Percentiles rank a stretch among this genome's conserved stretches.
phyloP scores from a whole-genome alignment of 192 early-diverging fungal species.

The Ramicandelaber brevisporus region DNA sequence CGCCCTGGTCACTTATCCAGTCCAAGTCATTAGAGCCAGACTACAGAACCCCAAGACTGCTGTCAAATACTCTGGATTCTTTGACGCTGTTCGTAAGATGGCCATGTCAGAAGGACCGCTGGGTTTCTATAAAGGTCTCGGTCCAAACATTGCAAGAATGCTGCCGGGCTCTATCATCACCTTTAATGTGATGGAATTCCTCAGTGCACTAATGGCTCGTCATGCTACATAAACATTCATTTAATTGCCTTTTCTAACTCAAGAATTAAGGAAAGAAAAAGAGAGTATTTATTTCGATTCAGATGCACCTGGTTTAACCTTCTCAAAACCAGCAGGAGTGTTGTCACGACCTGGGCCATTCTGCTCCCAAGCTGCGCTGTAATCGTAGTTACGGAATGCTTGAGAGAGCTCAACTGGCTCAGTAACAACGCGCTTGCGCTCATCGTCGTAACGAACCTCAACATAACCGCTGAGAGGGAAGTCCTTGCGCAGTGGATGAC shows the following conservation, averaged over 20 bases:
- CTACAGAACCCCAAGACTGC: constrained; percentile 37
- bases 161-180: constrained; percentile 85
- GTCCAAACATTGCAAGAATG: constrained; percentile 64
- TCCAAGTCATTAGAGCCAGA: constrained; percentile 68
- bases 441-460: constrained; percentile 94
- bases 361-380: constrained; percentile 85
- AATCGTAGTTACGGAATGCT: constrained; percentile 89
- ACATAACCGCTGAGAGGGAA: constrained; percentile 98
- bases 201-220: no score
- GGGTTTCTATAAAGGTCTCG: constrained; percentile 85
- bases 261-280: constrained; percentile 2
- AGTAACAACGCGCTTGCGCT: constrained; percentile 88
- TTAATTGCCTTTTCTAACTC: constrained; percentile 8
- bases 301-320: constrained; percentile 2
- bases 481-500: constrained; percentile 83
- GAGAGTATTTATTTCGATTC: neutral
- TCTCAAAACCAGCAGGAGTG: constrained; percentile 17
- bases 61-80: constrained; percentile 37
- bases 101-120: constrained; percentile 39
- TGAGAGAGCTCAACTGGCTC: constrained; percentile 92
- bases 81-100: constrained; percentile 44
- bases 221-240: no score
- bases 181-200: no score
- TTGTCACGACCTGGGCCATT: constrained; percentile 30
- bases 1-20: constrained; percentile 72